A percentile compares a stretch with the other conserved stretches of the same genome.
phyloP scores from a whole-genome alignment of 2,329 filamentous ascomycete genomes.

The Pyricularia pennisetigena region DNA sequence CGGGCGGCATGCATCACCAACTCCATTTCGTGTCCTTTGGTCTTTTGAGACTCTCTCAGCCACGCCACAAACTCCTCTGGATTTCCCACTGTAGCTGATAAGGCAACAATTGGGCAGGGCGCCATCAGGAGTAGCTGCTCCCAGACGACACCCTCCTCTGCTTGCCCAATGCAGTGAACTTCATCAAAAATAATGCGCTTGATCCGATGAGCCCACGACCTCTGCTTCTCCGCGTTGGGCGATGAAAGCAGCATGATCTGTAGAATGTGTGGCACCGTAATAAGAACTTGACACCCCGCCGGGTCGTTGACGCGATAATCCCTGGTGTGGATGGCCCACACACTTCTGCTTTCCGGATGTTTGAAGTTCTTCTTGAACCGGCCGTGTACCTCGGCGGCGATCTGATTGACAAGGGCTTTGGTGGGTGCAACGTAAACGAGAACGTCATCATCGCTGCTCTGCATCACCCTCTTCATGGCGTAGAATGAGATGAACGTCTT shows the following conservation, averaged over 20 bases:
- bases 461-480: slow-evolving; percentile 67
- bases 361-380: slow-evolving; percentile 60
- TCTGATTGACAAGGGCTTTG: slow-evolving; percentile 76
- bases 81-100: slow-evolving; percentile 74
- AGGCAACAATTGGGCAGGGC: slow-evolving; percentile 67
- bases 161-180: slow-evolving; percentile 70
- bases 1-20: slow-evolving; percentile 60
- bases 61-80: slow-evolving; percentile 60
- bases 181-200: slow-evolving; percentile 77
- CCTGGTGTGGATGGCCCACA: slow-evolving; percentile 71
- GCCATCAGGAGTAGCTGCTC: slow-evolving; percentile 66
- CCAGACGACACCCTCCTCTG: slow-evolving; percentile 68
- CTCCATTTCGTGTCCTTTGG: slow-evolving; percentile 51
- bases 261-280: slow-evolving; percentile 69
- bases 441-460: slow-evolving; percentile 57
- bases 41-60: slow-evolving; percentile 54
- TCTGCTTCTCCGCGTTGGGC: slow-evolving; percentile 38
- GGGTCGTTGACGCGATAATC: slow-evolving; percentile 69
- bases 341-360: slow-evolving; percentile 47
- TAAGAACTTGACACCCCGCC: slow-evolving; percentile 61
- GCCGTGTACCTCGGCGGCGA: slow-evolving; percentile 68
- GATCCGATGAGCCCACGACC: slow-evolving; percentile 54
- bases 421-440: slow-evolving; percentile 74
- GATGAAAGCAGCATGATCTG: slow-evolving; percentile 68
- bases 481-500: slow-evolving; percentile 83